phyloP scores from a whole-genome alignment of 768 basidiomycete genomes.

The Thelephora ganbajun region DNA sequence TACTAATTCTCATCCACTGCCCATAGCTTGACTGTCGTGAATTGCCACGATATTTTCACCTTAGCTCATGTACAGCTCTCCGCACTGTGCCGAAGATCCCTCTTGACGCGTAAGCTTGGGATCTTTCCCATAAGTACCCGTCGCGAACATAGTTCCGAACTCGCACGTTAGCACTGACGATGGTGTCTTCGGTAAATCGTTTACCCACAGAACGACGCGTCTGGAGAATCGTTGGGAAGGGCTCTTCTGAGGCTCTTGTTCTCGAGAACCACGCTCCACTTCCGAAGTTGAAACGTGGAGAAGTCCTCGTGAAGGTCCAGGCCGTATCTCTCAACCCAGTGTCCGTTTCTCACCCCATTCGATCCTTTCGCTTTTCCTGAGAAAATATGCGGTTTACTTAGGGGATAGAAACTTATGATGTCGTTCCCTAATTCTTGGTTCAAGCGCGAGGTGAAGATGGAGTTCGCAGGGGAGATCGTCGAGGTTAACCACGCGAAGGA shows the following conservation, averaged over 20 bases:
- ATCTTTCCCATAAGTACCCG: too few relatives aligned
- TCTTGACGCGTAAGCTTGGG: too few relatives aligned
- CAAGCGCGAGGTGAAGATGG: conserved; percentile 33
- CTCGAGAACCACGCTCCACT: conserved; percentile 16
- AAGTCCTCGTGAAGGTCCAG: conserved; percentile 36
- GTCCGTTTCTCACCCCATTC: conserved; percentile 20
- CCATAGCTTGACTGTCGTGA: too few relatives aligned
- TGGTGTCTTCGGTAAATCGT: too few relatives aligned
- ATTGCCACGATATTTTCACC: too few relatives aligned
- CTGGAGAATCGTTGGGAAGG: conserved; percentile 16
- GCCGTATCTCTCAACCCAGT: conserved; percentile 56
- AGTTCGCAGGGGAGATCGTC: conserved; percentile 49
- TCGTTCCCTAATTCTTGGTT: conserved; percentile 31
- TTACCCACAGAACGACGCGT: too few relatives aligned
- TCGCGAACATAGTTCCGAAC: too few relatives aligned
- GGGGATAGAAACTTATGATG: conserved; percentile 46
- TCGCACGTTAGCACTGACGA: too few relatives aligned
- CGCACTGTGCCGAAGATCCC: too few relatives aligned
- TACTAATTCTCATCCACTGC: too few relatives aligned
- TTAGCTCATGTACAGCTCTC: too few relatives aligned
- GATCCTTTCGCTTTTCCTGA: background rate
- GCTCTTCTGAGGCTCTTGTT: conserved; percentile 16
- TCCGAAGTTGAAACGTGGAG: conserved; percentile 22
- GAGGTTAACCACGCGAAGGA: conserved; percentile 32
- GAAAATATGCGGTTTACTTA: too few relatives aligned